Evolutionary conservation across 345 rosid genomes (phyloP).

Genomic region (Atalantia buxifolia): DNA sequence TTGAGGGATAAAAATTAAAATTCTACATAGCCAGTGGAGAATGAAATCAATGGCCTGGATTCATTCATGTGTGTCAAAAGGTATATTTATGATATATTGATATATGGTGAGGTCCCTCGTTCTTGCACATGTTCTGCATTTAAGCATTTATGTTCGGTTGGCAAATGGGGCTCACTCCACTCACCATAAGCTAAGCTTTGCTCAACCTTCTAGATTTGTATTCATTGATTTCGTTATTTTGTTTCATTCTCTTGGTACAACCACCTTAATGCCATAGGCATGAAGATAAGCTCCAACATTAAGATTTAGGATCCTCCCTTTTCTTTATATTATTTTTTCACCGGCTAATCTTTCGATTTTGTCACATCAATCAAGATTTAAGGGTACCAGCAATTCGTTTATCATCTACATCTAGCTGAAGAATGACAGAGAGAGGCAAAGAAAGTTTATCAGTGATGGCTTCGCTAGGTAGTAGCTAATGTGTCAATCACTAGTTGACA

Average conservation of each 20-base stretch:
- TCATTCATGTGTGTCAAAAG: neutral
- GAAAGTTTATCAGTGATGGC: neutral
- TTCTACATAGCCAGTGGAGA: neutral
- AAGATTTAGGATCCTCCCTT: neutral
- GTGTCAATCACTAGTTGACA: neutral
- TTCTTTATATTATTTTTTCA: too few species aligned
- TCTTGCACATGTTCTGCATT: slow-evolving; percentile 47
- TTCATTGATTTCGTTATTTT: neutral
- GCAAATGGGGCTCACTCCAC: slow-evolving; percentile 15
- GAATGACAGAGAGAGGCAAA: neutral
- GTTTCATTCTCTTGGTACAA: neutral
- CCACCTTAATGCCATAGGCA: neutral
- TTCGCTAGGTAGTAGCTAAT: neutral
- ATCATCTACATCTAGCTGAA: neutral
- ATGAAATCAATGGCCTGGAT: slow-evolving; percentile 11
- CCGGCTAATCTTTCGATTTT: neutral
- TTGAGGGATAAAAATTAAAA: too few species aligned
- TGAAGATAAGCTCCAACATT: neutral
- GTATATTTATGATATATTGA: neutral
- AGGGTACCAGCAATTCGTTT: neutral
- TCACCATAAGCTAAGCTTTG: neutral
- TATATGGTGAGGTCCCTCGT: slow-evolving; percentile 19
- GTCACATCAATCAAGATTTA: neutral
- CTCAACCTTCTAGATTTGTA: slow-evolving; percentile 7
- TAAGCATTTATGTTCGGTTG: slow-evolving; percentile 10